Conservation (phyloP, 2,329 filamentous ascomycete genomes). For the Aspergillus sojae region DNA sequence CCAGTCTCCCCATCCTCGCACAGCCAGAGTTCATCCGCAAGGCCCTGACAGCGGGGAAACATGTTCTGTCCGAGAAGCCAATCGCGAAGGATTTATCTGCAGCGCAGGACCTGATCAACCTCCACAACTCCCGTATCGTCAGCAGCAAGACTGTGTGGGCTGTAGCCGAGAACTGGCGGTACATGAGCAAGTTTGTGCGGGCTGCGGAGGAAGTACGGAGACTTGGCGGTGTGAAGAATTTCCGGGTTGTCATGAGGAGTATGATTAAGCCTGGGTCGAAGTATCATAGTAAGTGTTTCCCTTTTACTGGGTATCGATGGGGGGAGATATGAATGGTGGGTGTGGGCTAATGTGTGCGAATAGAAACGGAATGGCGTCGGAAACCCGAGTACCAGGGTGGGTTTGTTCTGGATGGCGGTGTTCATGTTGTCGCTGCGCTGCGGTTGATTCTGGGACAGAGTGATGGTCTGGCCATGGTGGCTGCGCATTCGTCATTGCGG, state of each 20-base stretch:
- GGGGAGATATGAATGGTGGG: background rate
- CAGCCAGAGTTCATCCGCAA: slow-evolving; percentile 56
- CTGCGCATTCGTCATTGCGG: slow-evolving; percentile 54
- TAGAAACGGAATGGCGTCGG: slow-evolving; percentile 60
- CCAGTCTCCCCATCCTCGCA: slow-evolving; percentile 54
- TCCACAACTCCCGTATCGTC: slow-evolving; percentile 51
- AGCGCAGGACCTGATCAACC: slow-evolving; percentile 53
- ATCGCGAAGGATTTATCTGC: slow-evolving; percentile 57
- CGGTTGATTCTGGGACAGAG: slow-evolving; percentile 51
- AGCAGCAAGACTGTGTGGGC: slow-evolving; percentile 45
- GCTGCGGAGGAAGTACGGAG: slow-evolving; percentile 49
- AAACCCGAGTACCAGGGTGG: slow-evolving; percentile 60
- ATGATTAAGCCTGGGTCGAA: slow-evolving; percentile 54
- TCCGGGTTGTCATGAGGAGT: slow-evolving; percentile 51
- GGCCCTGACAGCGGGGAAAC: slow-evolving; percentile 55
- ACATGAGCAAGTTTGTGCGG: slow-evolving; percentile 50
- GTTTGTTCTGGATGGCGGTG: slow-evolving; percentile 61
- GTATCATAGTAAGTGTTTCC: slow-evolving; percentile 50
- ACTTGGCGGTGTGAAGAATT: slow-evolving; percentile 54
- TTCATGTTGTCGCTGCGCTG: slow-evolving; percentile 58
- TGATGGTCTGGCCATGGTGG: slow-evolving; percentile 47
- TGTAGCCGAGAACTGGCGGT: slow-evolving; percentile 63
- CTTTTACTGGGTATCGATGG: background rate
- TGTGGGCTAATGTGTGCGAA: slow-evolving; percentile 7
- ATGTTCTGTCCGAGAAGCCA: slow-evolving; percentile 62